phyloP scores from a whole-genome alignment of 1,284 basidiomycete genomes.

The Butyriboletus appendiculatus region DNA sequence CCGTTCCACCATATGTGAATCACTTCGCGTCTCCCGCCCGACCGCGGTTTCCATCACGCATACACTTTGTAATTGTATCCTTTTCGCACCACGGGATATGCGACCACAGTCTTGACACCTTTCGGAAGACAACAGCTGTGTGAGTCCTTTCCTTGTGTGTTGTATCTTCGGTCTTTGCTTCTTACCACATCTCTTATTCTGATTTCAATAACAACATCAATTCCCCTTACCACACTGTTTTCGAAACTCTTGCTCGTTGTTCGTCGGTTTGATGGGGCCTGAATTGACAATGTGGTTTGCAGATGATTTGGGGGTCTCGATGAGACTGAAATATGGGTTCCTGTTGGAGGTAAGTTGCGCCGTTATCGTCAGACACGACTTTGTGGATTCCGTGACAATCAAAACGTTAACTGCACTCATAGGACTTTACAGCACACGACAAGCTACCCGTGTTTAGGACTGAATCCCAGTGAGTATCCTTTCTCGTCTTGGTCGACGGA shows the following conservation, averaged over 20 bases:
- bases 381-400: not conserved
- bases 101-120: conserved; percentile 66
- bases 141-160: conserved; percentile 36
- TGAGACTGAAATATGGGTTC: conserved; percentile 79
- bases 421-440: conserved; percentile 76
- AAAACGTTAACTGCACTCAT: not conserved
- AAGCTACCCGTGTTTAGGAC: conserved; percentile 85
- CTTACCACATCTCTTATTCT: not conserved
- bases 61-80: not conserved
- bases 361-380: not conserved
- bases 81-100: not conserved
- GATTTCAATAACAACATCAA: not conserved
- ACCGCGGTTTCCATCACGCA: not conserved
- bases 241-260: not conserved
- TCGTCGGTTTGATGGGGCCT: not conserved
- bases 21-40: not conserved
- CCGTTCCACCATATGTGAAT: not conserved
- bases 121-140: conserved; percentile 82
- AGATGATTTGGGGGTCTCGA: conserved; percentile 74
- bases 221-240: not conserved
- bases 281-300: conserved; percentile 4
- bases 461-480: conserved; percentile 68
- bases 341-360: conserved; percentile 55
- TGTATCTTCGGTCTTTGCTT: not conserved
- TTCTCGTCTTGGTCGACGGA: not conserved